Evolutionary conservation across 169 alveolate genomes (phyloP).

Genomic region (Perkinsus chesapeaki): DNA sequence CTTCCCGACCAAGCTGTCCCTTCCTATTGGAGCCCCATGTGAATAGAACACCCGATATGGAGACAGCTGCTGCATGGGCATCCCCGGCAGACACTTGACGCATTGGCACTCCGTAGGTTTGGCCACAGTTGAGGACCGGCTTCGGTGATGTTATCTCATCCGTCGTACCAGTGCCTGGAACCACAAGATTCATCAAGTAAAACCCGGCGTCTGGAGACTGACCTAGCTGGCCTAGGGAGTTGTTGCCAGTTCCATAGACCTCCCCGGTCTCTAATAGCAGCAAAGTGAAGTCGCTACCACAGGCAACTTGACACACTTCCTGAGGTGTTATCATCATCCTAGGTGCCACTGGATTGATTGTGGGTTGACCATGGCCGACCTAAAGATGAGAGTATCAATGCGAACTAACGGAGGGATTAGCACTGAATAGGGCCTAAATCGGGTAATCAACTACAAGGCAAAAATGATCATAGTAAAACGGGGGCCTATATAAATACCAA

Average conservation of each 20-base stretch:
- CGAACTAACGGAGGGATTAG: too few relatives aligned
- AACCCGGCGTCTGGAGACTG: background rate
- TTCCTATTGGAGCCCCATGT: slow-evolving; percentile 8
- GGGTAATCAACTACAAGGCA: too few relatives aligned
- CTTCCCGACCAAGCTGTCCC: slow-evolving; percentile 9
- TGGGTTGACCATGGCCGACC: background rate
- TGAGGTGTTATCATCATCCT: background rate
- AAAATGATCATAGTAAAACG: too few relatives aligned
- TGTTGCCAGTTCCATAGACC: background rate
- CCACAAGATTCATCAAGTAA: too few relatives aligned
- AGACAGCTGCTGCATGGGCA: background rate
- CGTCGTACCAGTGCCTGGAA: background rate
- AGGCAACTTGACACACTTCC: background rate
- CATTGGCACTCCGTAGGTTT: background rate
- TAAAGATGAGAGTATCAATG: background rate
- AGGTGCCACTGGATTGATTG: background rate
- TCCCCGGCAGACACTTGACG: background rate
- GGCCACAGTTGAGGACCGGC: background rate
- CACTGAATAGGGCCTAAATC: too few relatives aligned
- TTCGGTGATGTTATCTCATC: background rate
- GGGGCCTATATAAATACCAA: too few relatives aligned
- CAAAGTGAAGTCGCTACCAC: background rate
- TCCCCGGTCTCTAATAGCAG: background rate
- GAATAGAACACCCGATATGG: background rate
- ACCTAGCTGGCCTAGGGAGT: background rate